Base-by-base conservation (phyloP, 805 yeast genomes). In the Debaryomyces hansenii region DNA sequence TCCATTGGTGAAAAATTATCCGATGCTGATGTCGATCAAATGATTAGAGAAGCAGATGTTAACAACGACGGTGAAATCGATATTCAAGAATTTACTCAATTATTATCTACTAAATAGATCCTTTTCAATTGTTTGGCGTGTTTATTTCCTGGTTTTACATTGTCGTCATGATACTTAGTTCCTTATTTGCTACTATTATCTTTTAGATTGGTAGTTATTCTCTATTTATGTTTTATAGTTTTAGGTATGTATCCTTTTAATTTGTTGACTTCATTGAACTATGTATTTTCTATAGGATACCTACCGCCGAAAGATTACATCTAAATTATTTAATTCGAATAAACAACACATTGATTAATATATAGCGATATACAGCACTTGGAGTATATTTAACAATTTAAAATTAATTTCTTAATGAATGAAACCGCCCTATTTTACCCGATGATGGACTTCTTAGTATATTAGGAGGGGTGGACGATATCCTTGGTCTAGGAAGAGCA, bases 41-140 rank as follows among this genome's bases (percentile, higher is more conserved):
- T 94, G 97, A 82, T 94, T 63, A 84, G 86, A 63, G 99, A 94
- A 68, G 97, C 97, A 46, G 95, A 87, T 63, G 84, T 92, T 52
- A 90, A 89, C 69, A 92, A 96, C 53, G 96, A 95, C 57, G 99
- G 99, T 49, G 96, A 90, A 72, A 94, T 94, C 63, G 95, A 94
- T 67, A 94, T 94, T 69, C 89, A 88, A 64, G 99, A 94, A 75
- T 94, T 94, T 67, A 92, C 97, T 53, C 91, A 90, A 63, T 81
- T 92, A 55, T 80, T 92, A 68, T 78, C 81, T 53, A 86, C 91
- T 49, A 86, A 86, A 76, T 87, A 75, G 34, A 31, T 9, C 27
- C 7, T 24, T 24, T 24, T 24, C 4, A 5, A 61, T 10, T 31
- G 29, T 41, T 9, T 11, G n/a, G 3, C n/a, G 32, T 12, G 20